Base-by-base conservation (phyloP, 441 rosid species). In the Arabidopsis lyrata region DNA sequence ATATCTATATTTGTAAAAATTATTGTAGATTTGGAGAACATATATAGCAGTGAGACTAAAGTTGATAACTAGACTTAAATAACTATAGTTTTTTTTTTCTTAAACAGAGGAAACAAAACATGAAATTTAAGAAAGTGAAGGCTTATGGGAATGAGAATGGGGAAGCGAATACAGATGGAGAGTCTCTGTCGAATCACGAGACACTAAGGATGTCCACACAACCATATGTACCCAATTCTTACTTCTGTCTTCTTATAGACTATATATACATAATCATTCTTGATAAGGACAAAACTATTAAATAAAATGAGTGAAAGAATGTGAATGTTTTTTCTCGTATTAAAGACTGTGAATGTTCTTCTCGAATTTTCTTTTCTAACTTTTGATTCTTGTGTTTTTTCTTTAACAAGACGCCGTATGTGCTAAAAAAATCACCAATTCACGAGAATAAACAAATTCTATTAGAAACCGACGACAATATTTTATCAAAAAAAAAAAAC, bases 151-250 rank as follows among this genome's bases (percentile, higher is more conserved):
- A 57, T 57, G 15, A 70, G 76, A 64, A 77, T 56, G 60, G 50
- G 77, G 69, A 71, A 66, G 55, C 27, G 45, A 59, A 65, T 41
- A 66, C 64, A 44, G 77, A 57, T 71, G 68, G 69, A 53, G 54
- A 35, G 80, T 72, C 73, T 7, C 80, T 66, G 73, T 77, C 77
- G 73, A 47, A 66, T 77, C 81, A 77, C 81, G 81, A 72, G 81
- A 66, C 74, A 60, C 61, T 27, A 39, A 72, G 20, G 66, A 61
- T 53, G 65, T 72, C 74, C 81, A 77, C 81, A 60, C 74, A 72
- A 58, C n/a, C 73, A 72, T 52, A 44, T 66, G 44, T 60, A 29
- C 62, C 68, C 62, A 65, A 65, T 59, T 71, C 72, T 34, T 34
- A 57, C 54, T 61, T 61, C 39, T 66, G 73, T 72, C 77, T 66